A percentile compares a stretch with the other conserved stretches of the same genome.
Evolutionary conservation across 2,329 filamentous ascomycete species (phyloP).

Genomic region (Colletotrichum godetiae): DNA sequence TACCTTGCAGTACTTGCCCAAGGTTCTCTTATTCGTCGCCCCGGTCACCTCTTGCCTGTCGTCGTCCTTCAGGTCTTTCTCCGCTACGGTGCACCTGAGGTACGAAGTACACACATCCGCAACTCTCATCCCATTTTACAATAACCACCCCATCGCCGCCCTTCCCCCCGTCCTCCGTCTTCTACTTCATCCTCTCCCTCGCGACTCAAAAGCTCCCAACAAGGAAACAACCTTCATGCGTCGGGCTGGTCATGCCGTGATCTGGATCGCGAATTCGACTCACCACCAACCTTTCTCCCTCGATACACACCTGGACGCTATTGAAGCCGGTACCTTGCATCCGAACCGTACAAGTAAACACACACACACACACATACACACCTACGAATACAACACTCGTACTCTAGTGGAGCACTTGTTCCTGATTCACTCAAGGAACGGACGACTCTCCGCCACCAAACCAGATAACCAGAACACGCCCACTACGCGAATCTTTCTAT

Average conservation of each 20-base stretch:
- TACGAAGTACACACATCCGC: constrained; percentile 1
- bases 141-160: constrained; percentile 24
- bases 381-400: background rate
- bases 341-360: constrained; percentile 2
- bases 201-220: background rate
- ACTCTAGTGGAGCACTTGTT: constrained; percentile 10
- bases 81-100: constrained; percentile 1
- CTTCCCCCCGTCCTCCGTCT: background rate
- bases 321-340: background rate
- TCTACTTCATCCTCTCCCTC: constrained; percentile 8
- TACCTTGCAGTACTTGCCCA: background rate
- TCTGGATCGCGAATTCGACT: constrained; percentile 24
- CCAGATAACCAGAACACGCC: background rate
- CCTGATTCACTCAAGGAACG: constrained; percentile 31
- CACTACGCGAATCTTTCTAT: constrained; percentile 2
- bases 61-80: background rate
- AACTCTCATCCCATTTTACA: constrained; percentile 17
- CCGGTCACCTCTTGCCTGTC: constrained; percentile 2
- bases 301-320: background rate
- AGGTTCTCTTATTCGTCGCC: constrained; percentile 20
- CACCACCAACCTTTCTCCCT: constrained; percentile 10
- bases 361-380: background rate
- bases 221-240: background rate
- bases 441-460: constrained; percentile 25
- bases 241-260: constrained; percentile 8